These are phyloP conservation scores for Grosmannia serpens DNA, from an alignment of 2,329 filamentous ascomycete species.

Conservation along the genomic window DNA sequence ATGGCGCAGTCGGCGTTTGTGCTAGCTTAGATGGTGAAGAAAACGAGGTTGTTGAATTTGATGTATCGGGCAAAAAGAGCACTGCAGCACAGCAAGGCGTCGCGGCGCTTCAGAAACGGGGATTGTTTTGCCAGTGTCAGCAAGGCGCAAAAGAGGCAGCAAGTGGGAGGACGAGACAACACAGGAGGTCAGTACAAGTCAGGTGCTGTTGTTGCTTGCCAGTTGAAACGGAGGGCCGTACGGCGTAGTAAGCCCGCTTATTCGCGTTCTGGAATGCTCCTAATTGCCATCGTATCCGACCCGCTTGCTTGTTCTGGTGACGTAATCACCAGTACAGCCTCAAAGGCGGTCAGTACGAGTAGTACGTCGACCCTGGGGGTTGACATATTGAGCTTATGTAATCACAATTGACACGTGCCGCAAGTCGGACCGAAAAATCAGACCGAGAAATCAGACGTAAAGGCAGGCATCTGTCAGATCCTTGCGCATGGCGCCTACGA, in stretches of 20 bases:
- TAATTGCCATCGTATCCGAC: too few relatives aligned
- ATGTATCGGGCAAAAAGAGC: not conserved
- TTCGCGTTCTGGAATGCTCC: not conserved
- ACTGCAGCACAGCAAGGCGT: not conserved
- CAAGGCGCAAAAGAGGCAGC: not conserved
- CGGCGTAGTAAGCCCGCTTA: not conserved
- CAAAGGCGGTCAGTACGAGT: too few relatives aligned
- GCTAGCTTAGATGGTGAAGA: not conserved
- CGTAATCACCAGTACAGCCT: too few relatives aligned
- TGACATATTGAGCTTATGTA: too few relatives aligned
- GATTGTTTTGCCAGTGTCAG: not conserved
- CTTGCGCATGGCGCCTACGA: not conserved
- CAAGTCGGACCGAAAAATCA: too few relatives aligned
- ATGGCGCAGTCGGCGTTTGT: not conserved
- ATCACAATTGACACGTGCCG: too few relatives aligned
- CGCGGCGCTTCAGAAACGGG: not conserved
- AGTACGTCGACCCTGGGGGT: too few relatives aligned
- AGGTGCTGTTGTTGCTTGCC: not conserved
- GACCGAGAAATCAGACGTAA: too few relatives aligned
- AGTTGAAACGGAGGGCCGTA: not conserved
- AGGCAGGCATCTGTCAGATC: too few relatives aligned
- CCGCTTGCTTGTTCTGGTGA: too few relatives aligned
- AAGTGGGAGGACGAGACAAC: not conserved
- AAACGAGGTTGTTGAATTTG: not conserved
- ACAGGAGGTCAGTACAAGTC: too few relatives aligned